A percentile compares a stretch with the other conserved stretches of the same genome.
phyloP scores from a whole-genome alignment of 225 moss, liverwort and hornwort species.

The Antitrichia curtipendula region DNA sequence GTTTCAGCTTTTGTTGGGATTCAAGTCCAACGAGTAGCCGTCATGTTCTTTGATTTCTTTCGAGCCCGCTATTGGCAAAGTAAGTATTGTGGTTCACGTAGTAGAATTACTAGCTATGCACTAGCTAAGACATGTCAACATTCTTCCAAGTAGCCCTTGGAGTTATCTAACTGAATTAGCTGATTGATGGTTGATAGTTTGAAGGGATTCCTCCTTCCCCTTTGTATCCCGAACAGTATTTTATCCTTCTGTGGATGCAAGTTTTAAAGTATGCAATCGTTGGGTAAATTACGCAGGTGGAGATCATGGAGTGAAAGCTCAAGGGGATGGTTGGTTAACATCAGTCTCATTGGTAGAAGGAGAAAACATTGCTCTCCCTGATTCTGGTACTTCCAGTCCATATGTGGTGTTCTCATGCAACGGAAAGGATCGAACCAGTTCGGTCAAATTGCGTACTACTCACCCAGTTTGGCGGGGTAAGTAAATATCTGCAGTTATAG shows the following conservation, averaged over 20 bases:
- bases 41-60: conserved; percentile 58
- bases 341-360: conserved; percentile 64
- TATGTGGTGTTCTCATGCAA: conserved; percentile 88
- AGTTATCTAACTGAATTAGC: not conserved
- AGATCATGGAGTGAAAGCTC: conserved; percentile 89
- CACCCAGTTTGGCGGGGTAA: conserved; percentile 79
- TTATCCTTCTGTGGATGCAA: not conserved
- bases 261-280: not conserved
- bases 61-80: conserved; percentile 47
- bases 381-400: conserved; percentile 50
- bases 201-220: not conserved
- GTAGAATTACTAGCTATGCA: not conserved
- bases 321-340: conserved; percentile 74
- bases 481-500: not conserved
- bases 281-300: conserved; percentile 24
- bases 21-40: conserved; percentile 65
- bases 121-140: not conserved
- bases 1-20: conserved; percentile 39
- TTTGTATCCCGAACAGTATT: not conserved
- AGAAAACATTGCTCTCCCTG: conserved; percentile 41
- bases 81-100: not conserved
- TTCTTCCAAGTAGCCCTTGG: not conserved
- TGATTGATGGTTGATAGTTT: not conserved
- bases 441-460: conserved; percentile 52
- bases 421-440: conserved; percentile 72